These are phyloP conservation scores for Zygosaccharomyces pseudobailii DNA, from an alignment of 1,139 yeast species.

Conservation along the genomic window DNA sequence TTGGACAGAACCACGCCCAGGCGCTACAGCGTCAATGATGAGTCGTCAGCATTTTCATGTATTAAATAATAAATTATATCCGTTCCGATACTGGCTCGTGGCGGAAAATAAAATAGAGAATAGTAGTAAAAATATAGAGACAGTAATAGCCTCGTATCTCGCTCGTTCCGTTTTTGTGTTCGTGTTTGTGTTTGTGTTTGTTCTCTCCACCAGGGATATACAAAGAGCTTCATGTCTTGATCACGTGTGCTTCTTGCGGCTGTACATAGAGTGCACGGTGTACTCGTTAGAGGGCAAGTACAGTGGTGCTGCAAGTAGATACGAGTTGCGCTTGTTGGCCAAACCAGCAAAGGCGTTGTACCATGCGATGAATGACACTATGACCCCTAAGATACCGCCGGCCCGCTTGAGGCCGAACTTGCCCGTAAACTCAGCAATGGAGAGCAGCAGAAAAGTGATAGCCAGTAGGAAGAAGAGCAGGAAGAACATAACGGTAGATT, in stretches of 20 bases:
- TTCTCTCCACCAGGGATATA: not conserved
- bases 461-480: conserved; percentile 54
- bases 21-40: too few relatives aligned
- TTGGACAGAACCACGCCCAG: too few relatives aligned
- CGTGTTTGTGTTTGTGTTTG: too few relatives aligned
- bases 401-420: conserved; percentile 45
- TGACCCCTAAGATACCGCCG: conserved; percentile 62
- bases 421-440: conserved; percentile 52
- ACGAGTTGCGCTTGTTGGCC: conserved; percentile 59
- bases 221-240: not conserved
- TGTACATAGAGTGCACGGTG: not conserved
- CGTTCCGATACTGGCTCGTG: too few relatives aligned
- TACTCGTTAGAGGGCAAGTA: conserved; percentile 40
- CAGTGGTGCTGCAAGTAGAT: conserved; percentile 51
- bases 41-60: too few relatives aligned
- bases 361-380: conserved; percentile 68
- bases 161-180: too few relatives aligned
- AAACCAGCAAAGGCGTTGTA: conserved; percentile 75
- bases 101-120: too few relatives aligned
- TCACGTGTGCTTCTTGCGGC: not conserved
- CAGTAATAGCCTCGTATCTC: too few relatives aligned
- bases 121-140: too few relatives aligned
- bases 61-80: too few relatives aligned
- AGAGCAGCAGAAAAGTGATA: conserved; percentile 59
- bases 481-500: conserved; percentile 66